Percentiles rank a stretch among this genome's conserved stretches.
phyloP scores from a whole-genome alignment of 352 stramenopile genomes.

The Globisporangium radiosum region DNA sequence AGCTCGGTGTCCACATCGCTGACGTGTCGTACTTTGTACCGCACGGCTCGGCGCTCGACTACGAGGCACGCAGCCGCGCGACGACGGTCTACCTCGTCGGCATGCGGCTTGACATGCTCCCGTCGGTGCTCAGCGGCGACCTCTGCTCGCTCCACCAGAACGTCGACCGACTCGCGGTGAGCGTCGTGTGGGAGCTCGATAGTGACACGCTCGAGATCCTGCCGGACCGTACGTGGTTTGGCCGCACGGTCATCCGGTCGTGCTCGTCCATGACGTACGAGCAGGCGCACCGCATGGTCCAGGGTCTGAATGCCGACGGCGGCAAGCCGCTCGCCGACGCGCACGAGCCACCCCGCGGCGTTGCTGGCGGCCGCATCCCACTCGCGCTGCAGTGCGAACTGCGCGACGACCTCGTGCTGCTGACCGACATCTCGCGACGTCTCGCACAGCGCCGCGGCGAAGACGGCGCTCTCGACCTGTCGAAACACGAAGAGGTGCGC shows the following conservation, averaged over 20 bases:
- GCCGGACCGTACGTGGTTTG: constrained; percentile 61
- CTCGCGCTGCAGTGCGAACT: constrained; percentile 43
- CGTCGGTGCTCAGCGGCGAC: constrained; percentile 81
- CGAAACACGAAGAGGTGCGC: constrained; percentile 75
- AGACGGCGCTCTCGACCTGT: constrained; percentile 72
- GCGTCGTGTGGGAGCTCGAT: constrained; percentile 90
- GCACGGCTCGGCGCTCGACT: constrained; percentile 93
- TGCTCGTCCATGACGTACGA: constrained; percentile 87
- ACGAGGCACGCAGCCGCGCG: constrained; percentile 83
- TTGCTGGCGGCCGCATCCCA: constrained; percentile 63
- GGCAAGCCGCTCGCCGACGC: constrained; percentile 20
- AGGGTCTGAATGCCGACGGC: constrained; percentile 55
- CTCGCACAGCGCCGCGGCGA: constrained; percentile 51
- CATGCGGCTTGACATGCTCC: constrained; percentile 90
- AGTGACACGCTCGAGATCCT: constrained; percentile 45
- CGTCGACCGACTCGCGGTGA: constrained; percentile 86
- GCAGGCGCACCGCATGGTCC: constrained; percentile 71
- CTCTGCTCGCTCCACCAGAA: constrained; percentile 90
- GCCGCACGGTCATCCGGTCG: constrained; percentile 96
- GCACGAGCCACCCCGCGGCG: constrained; percentile 22
- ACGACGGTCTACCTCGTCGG: constrained; percentile 99
- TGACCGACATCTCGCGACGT: constrained; percentile 62
- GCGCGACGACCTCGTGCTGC: constrained; percentile 42
- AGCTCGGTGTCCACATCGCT: constrained; percentile 98
- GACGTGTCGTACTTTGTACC: constrained; percentile 99